A percentile compares a stretch with the other conserved stretches of the same genome.
These are phyloP conservation scores for Coemansia furcata DNA, from an alignment of 192 early-diverging fungal species.

Conservation along the genomic window DNA sequence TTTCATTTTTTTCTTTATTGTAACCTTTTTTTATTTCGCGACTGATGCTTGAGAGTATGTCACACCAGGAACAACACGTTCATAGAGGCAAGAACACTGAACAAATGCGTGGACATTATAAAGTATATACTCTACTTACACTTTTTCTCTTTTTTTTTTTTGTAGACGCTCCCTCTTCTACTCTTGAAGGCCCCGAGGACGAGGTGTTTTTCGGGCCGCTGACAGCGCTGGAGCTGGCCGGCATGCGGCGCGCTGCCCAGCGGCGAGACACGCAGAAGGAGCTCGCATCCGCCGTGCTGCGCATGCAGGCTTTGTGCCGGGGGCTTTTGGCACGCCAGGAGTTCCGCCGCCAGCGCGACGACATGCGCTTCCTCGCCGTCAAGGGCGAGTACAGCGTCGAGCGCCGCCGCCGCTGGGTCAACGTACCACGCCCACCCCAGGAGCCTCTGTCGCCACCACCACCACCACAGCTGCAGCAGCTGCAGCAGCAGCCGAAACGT, in stretches of 20 bases:
- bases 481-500: constrained; percentile 17
- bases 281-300: not conserved
- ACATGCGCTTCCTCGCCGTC: constrained; percentile 24
- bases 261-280: not conserved
- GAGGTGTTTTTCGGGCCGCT: constrained; percentile 49
- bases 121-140: not conserved
- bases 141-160: not conserved
- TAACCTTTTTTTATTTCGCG: not conserved
- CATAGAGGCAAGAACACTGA: not conserved
- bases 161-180: too few species aligned
- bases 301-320: constrained; percentile 21
- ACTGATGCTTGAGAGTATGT: constrained; percentile 1
- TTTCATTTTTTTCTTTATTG: not conserved
- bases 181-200: constrained; percentile 12
- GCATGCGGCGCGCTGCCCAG: not conserved
- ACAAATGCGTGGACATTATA: too few species aligned
- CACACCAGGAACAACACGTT: too few species aligned
- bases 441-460: too few species aligned
- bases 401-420: constrained; percentile 14
- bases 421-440: too few species aligned
- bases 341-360: constrained; percentile 7
- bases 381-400: constrained; percentile 36
- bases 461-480: too few species aligned
- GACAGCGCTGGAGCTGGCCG: constrained; percentile 16
- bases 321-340: constrained; percentile 14